Base-by-base conservation (phyloP, 768 basidiomycete genomes). In the Suillus alpinus region DNA sequence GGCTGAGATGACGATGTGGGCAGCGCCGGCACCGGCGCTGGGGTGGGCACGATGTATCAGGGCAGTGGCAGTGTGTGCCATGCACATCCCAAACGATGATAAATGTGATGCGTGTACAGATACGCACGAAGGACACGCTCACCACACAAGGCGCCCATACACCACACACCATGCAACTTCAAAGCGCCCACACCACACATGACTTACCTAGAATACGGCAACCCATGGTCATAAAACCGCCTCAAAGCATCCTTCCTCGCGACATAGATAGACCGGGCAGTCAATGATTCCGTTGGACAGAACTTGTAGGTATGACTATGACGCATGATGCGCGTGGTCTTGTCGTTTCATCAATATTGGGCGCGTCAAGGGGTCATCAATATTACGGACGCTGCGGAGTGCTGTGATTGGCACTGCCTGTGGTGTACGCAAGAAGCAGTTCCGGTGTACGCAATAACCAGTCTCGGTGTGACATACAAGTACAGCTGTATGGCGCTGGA, bases 181-280 rank as follows among this genome's bases (percentile, higher is more conserved):
- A 32, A 26, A 3, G 26, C 32, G 6, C 32, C 14, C 46, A 26
- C 14, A 8, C 16, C 26, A 26, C 3, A 34, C 8, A 16, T 8
- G 8, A 16, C 70, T 58, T 61, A 74, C 73, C 70, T 75, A 44
- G 73, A 74, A 64, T 72, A 76, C 60, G 75, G 69, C 64, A 76
- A 75, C 58, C 74, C 73, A 6, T 59, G 20, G 31, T 59, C 62
- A 46, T 65, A 73, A 43, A 62, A 65, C 62, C 65, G 66, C 26
- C 63, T 43, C 37, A 74, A 36, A 31, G 60, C 47, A 1, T 62
- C 60, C 49, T 56, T 65, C 60, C 67, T 66, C 51, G 60, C 63
- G 39, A 66, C 62, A 41, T 65, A 60, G 57, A 75, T 64, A 34
- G 26, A 8, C 18, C 58, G 34, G 7, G 58, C 29, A 18, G 49